Evolutionary conservation across 345 rosid genomes (phyloP).

Genomic region (Passiflora organensis): DNA sequence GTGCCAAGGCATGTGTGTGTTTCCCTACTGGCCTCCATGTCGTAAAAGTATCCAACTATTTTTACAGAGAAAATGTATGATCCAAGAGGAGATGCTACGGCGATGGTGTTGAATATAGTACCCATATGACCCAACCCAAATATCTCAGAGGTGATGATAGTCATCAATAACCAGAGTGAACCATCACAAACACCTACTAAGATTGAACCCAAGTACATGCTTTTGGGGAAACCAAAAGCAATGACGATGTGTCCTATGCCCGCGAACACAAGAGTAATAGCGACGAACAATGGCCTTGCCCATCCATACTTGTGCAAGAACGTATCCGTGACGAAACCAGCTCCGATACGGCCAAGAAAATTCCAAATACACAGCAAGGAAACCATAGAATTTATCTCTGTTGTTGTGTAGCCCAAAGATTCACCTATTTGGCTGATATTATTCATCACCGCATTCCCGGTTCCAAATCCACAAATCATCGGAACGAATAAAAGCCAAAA

Average conservation of each 20-base stretch:
- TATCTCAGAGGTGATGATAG: conserved; percentile 43
- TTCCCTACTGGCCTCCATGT: conserved; percentile 31
- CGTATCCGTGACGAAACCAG: conserved; percentile 39
- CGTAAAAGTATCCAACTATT: conserved; percentile 46
- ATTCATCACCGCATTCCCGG: conserved; percentile 47
- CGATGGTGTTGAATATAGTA: conserved; percentile 45
- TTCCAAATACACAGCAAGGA: conserved; percentile 47
- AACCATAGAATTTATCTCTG: neutral
- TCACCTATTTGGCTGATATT: conserved; percentile 9
- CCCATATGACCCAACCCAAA: conserved; percentile 44
- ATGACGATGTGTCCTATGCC: conserved; percentile 37
- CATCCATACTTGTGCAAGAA: conserved; percentile 31
- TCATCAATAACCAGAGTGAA: conserved; percentile 52
- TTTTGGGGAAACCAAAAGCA: conserved; percentile 41
- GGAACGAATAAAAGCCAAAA: conserved; percentile 48
- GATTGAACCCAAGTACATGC: conserved; percentile 35
- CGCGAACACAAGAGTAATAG: conserved; percentile 36
- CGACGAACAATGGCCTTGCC: conserved; percentile 53
- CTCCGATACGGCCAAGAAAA: conserved; percentile 44
- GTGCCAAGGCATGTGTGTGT: conserved; percentile 32
- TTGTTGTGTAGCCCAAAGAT: neutral
- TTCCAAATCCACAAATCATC: conserved; percentile 53
- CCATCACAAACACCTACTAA: conserved; percentile 48
- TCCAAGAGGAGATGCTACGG: conserved; percentile 47
- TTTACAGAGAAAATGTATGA: conserved; percentile 47